Evolutionary conservation across 2,329 filamentous ascomycete species (phyloP), one percentile per base, ranked within the genome.

Genomic region (Leptosphaerulina australis): DNA sequence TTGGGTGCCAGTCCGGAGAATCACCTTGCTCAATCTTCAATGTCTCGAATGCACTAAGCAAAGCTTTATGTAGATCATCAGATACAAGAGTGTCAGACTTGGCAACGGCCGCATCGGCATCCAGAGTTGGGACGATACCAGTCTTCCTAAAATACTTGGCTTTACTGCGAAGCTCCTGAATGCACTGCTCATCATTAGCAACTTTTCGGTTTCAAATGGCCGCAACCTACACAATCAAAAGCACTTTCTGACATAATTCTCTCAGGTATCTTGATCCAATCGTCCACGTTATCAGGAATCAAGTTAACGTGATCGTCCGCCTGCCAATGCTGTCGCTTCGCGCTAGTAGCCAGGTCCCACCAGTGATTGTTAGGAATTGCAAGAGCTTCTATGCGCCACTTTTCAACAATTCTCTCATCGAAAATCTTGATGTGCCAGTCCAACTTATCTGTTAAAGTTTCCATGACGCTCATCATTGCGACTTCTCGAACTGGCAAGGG

Each of bases 1-100:
- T 74, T 0, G 85, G 85, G 66, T 88, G 83, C 78, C 81, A 88
- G 5, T 81, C 77, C 0, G 80, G 77, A 11, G 40, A 44, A 3
- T 30, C 7, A 11, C 33, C 36, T 17, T 59, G 59, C 0, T 81
- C 74, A 14, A 80, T 67, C 50, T 86, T 79, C 1, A 89, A 71
- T 0, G 63, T 64, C 1, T 67, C 63, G 24, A 82, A 77, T 1
- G 75, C 77, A 2, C 62, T 56, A 21, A 62, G 72, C 3, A 88
- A 71, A 1, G 71, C 66, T 1, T 77, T 12, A 4, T 71, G 64
- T 3, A 83, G 56, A 0, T 70, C 60, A 0, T 64, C 41, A 0
- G 74, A 53, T 2, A 85, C 66, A 2, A 75, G 63, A 0, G 55
- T 67, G 63, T 86, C 83, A 0, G 82, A 81, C 60, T 86, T 86